Evolutionary conservation across 1,139 yeast species (phyloP).

Genomic region (Saccharomyces hybrid): DNA sequence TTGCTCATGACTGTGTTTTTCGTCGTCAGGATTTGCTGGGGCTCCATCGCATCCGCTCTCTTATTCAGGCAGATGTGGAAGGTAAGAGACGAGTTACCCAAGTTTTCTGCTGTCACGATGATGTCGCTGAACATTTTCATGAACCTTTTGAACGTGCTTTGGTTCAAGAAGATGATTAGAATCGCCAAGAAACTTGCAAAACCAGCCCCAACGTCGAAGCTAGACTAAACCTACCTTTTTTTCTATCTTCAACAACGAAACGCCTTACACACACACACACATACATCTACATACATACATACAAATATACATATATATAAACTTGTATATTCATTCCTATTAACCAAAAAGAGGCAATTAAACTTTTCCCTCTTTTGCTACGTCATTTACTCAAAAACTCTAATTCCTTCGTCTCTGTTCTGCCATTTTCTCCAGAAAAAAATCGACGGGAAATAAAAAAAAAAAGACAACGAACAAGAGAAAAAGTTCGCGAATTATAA

Average conservation of each 20-base stretch:
- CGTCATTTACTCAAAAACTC: neutral
- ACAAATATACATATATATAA: too few relatives aligned
- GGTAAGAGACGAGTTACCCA: constrained; percentile 36
- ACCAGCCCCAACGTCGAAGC: neutral
- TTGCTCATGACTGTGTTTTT: constrained; percentile 64
- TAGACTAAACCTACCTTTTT: neutral
- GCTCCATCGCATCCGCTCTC: constrained; percentile 56
- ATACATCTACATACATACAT: too few relatives aligned
- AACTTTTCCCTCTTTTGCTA: neutral
- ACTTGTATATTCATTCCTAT: neutral
- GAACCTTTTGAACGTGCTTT: constrained; percentile 53
- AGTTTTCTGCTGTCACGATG: constrained; percentile 40
- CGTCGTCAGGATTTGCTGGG: constrained; percentile 77
- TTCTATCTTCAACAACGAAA: neutral
- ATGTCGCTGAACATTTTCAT: constrained; percentile 55
- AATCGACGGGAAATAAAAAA: neutral
- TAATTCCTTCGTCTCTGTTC: neutral
- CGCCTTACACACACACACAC: neutral
- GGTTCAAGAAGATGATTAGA: constrained; percentile 72
- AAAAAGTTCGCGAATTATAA: neutral
- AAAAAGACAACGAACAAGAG: neutral
- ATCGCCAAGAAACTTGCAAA: constrained; percentile 52
- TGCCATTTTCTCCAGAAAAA: neutral
- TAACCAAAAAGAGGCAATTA: neutral
- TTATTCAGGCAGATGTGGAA: constrained; percentile 32